These are phyloP conservation scores for Quercus rubra DNA, from an alignment of 306 rosid species.

Conservation along the genomic window DNA sequence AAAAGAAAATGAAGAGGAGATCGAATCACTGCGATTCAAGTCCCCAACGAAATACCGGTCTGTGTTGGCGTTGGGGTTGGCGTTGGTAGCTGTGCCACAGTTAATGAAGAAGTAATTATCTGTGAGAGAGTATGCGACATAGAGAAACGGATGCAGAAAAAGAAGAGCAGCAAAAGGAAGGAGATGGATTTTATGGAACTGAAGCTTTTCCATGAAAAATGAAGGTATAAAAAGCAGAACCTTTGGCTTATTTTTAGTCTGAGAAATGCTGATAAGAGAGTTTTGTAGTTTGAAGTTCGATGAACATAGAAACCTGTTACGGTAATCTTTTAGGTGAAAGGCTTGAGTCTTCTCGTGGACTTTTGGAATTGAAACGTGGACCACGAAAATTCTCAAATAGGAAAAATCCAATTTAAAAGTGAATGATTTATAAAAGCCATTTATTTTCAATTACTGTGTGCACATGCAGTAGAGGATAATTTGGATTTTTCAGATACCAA, in stretches of 20 bases:
- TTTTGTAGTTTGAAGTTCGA: background rate
- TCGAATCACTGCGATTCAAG: background rate
- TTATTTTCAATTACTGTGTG: too few relatives aligned
- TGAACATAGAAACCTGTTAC: background rate
- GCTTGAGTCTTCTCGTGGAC: background rate
- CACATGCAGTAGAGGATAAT: too few relatives aligned
- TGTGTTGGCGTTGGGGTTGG: background rate
- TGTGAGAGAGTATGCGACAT: constrained; percentile 20
- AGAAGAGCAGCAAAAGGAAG: background rate
- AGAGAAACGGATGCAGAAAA: constrained; percentile 6
- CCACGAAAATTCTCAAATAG: background rate
- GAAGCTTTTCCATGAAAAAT: constrained; percentile 6
- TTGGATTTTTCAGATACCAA: too few relatives aligned
- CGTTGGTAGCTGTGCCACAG: constrained; percentile 28
- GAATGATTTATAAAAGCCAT: too few relatives aligned
- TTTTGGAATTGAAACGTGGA: background rate
- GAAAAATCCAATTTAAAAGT: background rate
- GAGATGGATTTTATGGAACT: background rate
- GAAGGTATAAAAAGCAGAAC: background rate
- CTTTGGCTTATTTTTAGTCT: background rate
- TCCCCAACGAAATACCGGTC: constrained; percentile 33
- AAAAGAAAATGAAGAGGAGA: background rate
- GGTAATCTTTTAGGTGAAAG: background rate
- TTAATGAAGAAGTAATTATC: constrained; percentile 31
- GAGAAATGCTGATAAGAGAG: background rate